phyloP scores from a whole-genome alignment of 495 filamentous ascomycete species.

The Penicillium pulvis region DNA sequence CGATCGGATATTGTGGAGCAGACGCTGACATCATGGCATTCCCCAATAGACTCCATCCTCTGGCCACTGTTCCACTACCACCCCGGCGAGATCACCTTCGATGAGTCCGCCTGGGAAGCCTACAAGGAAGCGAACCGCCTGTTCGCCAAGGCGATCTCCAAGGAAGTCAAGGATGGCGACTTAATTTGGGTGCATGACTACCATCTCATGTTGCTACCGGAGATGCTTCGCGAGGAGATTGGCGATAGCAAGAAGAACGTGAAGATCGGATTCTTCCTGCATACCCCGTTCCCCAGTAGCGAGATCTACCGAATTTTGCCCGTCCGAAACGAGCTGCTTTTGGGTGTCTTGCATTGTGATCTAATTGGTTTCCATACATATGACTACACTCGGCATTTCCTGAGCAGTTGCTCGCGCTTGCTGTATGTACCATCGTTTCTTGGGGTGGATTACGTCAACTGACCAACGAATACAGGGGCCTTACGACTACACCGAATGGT shows the following conservation, averaged over 20 bases:
- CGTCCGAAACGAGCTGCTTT: slow-evolving; percentile 83
- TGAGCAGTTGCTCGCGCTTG: slow-evolving; percentile 88
- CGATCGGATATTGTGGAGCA: not conserved
- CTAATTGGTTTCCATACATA: slow-evolving; percentile 96
- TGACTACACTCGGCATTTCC: slow-evolving; percentile 92
- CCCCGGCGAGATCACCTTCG: slow-evolving; percentile 95
- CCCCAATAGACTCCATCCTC: slow-evolving; percentile 77
- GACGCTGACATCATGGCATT: slow-evolving; percentile 2
- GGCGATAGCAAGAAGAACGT: slow-evolving; percentile 76
- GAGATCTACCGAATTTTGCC: slow-evolving; percentile 96
- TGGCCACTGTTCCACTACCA: slow-evolving; percentile 99
- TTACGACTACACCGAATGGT: slow-evolving; percentile 82
- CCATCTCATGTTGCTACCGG: slow-evolving; percentile 92
- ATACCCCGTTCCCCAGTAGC: slow-evolving; percentile 95
- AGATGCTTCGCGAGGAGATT: slow-evolving; percentile 88
- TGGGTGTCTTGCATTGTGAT: slow-evolving; percentile 87
- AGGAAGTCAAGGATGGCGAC: slow-evolving; percentile 85
- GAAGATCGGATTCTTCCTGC: slow-evolving; percentile 96
- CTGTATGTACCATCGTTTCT: slow-evolving; percentile 56
- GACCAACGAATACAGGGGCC: slow-evolving; percentile 48
- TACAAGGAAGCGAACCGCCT: slow-evolving; percentile 88
- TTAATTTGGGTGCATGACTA: slow-evolving; percentile 98
- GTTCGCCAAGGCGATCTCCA: slow-evolving; percentile 80
- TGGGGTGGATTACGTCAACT: slow-evolving; percentile 8
- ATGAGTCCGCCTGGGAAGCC: slow-evolving; percentile 89